Evolutionary conservation across 192 early-diverging fungal species (phyloP).

Genomic region (Coemansia aciculifera): DNA sequence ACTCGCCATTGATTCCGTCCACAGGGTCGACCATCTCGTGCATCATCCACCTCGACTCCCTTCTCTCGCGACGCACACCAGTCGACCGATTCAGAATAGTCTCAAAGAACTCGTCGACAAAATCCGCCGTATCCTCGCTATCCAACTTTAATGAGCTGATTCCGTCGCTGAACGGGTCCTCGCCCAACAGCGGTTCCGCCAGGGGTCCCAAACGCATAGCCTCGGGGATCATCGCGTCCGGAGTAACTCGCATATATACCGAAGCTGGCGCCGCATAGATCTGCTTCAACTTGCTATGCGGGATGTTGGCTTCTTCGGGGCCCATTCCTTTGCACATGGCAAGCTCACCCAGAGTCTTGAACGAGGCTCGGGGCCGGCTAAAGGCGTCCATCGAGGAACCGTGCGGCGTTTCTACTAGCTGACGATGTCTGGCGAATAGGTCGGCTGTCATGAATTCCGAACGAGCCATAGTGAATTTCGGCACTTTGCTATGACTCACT

Average conservation of each 20-base stretch:
- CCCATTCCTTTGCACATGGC: conserved; percentile 24
- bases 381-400: conserved; percentile 2
- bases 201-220: conserved; percentile 49
- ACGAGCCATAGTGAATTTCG: conserved; percentile 47
- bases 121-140: conserved; percentile 25
- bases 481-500: conserved; percentile 26
- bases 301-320: conserved; percentile 27
- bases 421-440: conserved; percentile 44
- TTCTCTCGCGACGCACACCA: conserved; percentile 12
- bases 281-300: conserved; percentile 32
- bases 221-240: conserved; percentile 48
- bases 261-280: conserved; percentile 50
- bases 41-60: conserved; percentile 16
- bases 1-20: conserved; percentile 21
- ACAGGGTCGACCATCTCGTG: conserved; percentile 30
- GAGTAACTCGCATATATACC: conserved; percentile 40
- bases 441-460: conserved; percentile 42
- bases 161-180: conserved; percentile 37
- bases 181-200: conserved; percentile 38
- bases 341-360: conserved; percentile 44
- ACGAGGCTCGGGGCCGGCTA: conserved; percentile 21
- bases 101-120: conserved; percentile 54
- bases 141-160: conserved; percentile 18
- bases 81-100: conserved; percentile 16
- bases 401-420: conserved; percentile 17